These are phyloP conservation scores for Phaeosphaeriaceae sp. DNA, from an alignment of 2,329 filamentous ascomycete genomes.

Conservation along the genomic window DNA sequence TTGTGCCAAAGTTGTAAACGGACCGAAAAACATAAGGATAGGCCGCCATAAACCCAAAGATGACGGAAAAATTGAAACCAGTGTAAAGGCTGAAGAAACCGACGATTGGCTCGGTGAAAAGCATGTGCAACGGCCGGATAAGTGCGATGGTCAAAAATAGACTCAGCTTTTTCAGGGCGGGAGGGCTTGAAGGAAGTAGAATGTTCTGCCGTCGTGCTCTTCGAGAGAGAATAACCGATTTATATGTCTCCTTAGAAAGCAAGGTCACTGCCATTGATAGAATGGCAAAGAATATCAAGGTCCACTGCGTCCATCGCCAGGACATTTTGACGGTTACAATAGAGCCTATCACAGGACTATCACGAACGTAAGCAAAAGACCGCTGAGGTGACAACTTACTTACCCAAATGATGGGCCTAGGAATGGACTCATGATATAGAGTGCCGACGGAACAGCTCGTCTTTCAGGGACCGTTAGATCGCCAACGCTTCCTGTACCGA, in stretches of 20 bases:
- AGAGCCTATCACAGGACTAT: slow-evolving; percentile 48
- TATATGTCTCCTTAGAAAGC: neutral
- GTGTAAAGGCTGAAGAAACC: slow-evolving; percentile 20
- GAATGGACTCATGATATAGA: slow-evolving; percentile 47
- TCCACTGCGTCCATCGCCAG: slow-evolving; percentile 51
- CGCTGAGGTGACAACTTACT: no score
- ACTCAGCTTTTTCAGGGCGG: slow-evolving; percentile 35
- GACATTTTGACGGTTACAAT: slow-evolving; percentile 45
- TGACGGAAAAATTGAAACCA: slow-evolving; percentile 31
- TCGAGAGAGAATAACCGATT: neutral
- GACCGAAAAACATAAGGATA: slow-evolving; percentile 29
- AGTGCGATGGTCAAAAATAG: slow-evolving; percentile 1
- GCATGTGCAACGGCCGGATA: slow-evolving; percentile 56
- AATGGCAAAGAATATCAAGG: slow-evolving; percentile 44
- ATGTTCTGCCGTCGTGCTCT: neutral
- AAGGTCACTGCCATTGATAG: neutral
- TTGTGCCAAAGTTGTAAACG: slow-evolving; percentile 17
- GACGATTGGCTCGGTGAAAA: slow-evolving; percentile 36
- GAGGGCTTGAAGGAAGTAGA: neutral
- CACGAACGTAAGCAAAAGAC: no score
- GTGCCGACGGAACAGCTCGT: slow-evolving; percentile 35
- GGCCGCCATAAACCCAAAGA: slow-evolving; percentile 34
- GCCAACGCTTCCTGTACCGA: slow-evolving; percentile 48
- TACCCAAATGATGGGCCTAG: slow-evolving; percentile 40
- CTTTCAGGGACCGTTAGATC: slow-evolving; percentile 42